Base-by-base conservation (phyloP, 2,329 filamentous ascomycete genomes). In the Parafenestella ontariensis region DNA sequence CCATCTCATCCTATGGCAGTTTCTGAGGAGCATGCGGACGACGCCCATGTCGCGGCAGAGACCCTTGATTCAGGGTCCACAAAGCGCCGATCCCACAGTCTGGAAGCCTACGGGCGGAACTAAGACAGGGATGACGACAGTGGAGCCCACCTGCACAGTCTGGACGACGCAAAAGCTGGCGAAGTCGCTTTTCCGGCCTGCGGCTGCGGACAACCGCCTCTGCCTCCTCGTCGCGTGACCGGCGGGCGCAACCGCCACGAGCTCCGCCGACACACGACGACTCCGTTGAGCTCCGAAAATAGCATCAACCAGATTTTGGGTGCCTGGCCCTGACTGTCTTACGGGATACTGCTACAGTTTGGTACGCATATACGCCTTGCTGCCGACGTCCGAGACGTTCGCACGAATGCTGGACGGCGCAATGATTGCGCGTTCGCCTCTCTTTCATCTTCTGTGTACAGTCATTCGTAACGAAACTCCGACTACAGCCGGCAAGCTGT, bases 121-220 rank as follows among this genome's bases (percentile, higher is more conserved):
- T 62, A 66, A 65, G 57, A 18, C 59, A 66, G 59, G 64, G 62
- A 62, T 63, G 58, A 63, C 62, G 62, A 58, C 40, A 45, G 52
- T 42, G 46, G 47, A 31, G 37, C 20, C 40, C 44, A 54, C 31
- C 31, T 15, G 31, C 15, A 13, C 44, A 58, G 52, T 64, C 62
- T 61, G 52, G 64, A 63, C 28, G 56, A 43, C 51, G 49, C 54
- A 55, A 39, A 40, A 31, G 33, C 52, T 52, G 42, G 23, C 45
- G 43, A 52, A n/a, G 13, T 46, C 50, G 46, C 39, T 52, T 31
- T 26, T 43, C n/a, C n/a, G 41, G 45, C 43, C 57, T 55, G 43
- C 23, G 47, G 49, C 29, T 46, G 50, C 56, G 47, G 55, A 42
- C 56, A 52, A 29, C 45, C 46, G 47, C 24, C 34, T 42, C 34